Conservation (phyloP, 768 basidiomycete genomes). For the Phlegmacium glaucopus region DNA sequence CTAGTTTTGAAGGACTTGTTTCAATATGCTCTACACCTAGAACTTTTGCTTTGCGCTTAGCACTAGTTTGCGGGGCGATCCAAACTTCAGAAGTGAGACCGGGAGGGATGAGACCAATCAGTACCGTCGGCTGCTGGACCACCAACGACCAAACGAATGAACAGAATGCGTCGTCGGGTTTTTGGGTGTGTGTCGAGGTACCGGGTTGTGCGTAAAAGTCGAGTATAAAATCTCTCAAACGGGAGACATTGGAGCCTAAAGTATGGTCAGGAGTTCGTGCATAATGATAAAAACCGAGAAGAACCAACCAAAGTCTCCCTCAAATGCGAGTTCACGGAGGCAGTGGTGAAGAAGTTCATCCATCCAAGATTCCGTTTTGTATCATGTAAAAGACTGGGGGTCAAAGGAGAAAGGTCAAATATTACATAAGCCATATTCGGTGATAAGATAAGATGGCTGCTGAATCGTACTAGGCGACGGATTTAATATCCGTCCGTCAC, state of each 20-base stretch:
- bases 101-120: conserved; percentile 66
- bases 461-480: too few species aligned
- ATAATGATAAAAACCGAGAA: conserved; percentile 16
- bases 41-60: conserved; percentile 59
- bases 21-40: conserved; percentile 48
- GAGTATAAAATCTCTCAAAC: conserved; percentile 64
- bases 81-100: conserved; percentile 64
- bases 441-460: conserved; percentile 54
- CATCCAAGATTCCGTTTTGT: conserved; percentile 38
- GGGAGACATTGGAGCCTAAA: conserved; percentile 74
- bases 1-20: conserved; percentile 41
- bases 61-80: conserved; percentile 73
- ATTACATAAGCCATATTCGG: not conserved
- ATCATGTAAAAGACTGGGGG: too few species aligned
- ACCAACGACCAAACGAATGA: conserved; percentile 82
- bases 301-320: conserved; percentile 79
- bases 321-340: conserved; percentile 83
- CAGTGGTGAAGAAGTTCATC: conserved; percentile 85
- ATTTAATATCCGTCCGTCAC: too few species aligned
- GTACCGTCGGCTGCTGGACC: conserved; percentile 68
- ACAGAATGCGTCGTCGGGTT: conserved; percentile 70
- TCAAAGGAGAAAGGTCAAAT: too few species aligned
- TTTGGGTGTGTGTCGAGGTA: conserved; percentile 40
- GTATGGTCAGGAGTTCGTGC: conserved; percentile 45
- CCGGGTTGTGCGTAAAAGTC: conserved; percentile 56